Evolutionary conservation across 805 yeast genomes (phyloP).

Genomic region (Ogataea nitratoaversa): DNA sequence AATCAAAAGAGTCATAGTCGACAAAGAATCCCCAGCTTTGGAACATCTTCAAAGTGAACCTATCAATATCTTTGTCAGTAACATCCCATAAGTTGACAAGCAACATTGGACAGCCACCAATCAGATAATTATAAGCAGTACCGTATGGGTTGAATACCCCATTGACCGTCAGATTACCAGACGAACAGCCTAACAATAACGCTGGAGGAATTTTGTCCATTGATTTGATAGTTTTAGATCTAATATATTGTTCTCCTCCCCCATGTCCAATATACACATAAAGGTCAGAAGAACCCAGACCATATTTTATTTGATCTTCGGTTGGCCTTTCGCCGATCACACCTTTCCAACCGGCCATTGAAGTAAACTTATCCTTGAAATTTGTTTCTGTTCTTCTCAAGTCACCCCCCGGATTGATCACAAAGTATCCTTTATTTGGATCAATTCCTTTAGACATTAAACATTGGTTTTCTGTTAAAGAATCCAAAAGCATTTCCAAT

Average conservation of each 20-base stretch:
- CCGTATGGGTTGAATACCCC: conserved; percentile 74
- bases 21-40: conserved; percentile 59
- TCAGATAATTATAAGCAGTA: conserved; percentile 67
- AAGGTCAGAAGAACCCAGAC: conserved; percentile 41
- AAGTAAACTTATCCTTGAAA: conserved; percentile 43
- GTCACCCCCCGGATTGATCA: conserved; percentile 84
- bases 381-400: conserved; percentile 58
- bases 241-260: conserved; percentile 84
- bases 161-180: conserved; percentile 57
- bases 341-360: conserved; percentile 47
- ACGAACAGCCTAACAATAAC: conserved; percentile 84
- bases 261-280: conserved; percentile 92
- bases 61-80: conserved; percentile 91
- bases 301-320: conserved; percentile 45
- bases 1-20: conserved; percentile 23
- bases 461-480: conserved; percentile 25
- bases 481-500: conserved; percentile 36
- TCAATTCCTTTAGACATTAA: conserved; percentile 17
- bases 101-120: conserved; percentile 79
- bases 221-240: conserved; percentile 48
- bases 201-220: conserved; percentile 48
- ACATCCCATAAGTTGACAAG: conserved; percentile 94
- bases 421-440: conserved; percentile 44
- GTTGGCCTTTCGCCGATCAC: conserved; percentile 51
- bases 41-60: conserved; percentile 60